Conservation (phyloP, 441 rosid species). For the Populus hybrid region DNA sequence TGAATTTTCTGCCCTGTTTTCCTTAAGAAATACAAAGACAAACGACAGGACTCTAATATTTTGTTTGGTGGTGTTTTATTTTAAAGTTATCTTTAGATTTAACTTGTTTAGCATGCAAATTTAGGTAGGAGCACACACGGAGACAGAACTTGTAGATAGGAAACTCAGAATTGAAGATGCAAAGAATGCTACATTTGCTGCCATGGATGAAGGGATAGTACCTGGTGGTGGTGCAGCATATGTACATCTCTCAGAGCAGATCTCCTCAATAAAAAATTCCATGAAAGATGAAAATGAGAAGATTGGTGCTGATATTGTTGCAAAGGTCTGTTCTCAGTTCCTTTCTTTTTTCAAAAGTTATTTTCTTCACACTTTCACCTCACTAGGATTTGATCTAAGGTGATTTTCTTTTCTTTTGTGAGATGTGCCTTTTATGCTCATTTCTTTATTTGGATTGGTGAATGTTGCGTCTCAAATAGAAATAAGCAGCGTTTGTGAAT, state of each 20-base stretch:
- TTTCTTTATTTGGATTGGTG: background rate
- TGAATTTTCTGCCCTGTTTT: background rate
- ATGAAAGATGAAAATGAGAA: conserved; percentile 62
- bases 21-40: background rate
- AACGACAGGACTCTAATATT: background rate
- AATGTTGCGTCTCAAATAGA: background rate
- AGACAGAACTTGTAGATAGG: conserved; percentile 79
- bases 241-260: conserved; percentile 55
- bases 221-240: conserved; percentile 86
- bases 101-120: background rate
- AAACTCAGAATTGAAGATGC: conserved; percentile 87
- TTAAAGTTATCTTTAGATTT: background rate
- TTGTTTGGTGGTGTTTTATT: background rate
- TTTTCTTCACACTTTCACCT: background rate
- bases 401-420: background rate
- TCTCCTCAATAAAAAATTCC: conserved; percentile 40
- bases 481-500: background rate
- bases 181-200: conserved; percentile 85
- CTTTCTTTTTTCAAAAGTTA: background rate
- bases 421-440: background rate
- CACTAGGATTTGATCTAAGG: background rate
- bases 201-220: conserved; percentile 83
- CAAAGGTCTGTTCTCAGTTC: conserved; percentile 36
- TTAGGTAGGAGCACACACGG: conserved; percentile 88
- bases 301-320: conserved; percentile 73